phyloP scores from a whole-genome alignment of 371 early-diverging fungal genomes.

The Parasitella parasitica region DNA sequence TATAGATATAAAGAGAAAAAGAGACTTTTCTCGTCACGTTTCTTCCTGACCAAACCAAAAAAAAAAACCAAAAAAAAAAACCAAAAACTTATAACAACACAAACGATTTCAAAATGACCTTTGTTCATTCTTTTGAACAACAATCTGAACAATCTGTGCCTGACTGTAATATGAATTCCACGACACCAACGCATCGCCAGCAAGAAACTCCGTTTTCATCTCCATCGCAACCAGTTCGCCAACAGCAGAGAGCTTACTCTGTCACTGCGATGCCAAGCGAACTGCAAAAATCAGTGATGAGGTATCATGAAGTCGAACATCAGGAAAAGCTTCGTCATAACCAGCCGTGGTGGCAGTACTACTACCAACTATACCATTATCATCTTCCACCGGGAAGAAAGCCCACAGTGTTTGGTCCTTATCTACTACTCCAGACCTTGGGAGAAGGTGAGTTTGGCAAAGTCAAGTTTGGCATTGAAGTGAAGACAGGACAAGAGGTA shows the following conservation, averaged over 20 bases:
- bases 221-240: background rate
- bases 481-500: constrained; percentile 93
- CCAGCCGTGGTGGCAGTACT: constrained; percentile 51
- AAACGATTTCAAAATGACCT: constrained; percentile 16
- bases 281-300: constrained; percentile 23
- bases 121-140: constrained; percentile 24
- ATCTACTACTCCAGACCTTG: constrained; percentile 90
- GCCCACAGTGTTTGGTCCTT: constrained; percentile 87
- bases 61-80: constrained; percentile 9
- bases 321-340: constrained; percentile 29
- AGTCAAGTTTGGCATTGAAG: constrained; percentile 95
- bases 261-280: constrained; percentile 48
- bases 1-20: background rate
- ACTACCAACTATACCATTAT: constrained; percentile 45
- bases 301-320: constrained; percentile 33
- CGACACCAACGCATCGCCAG: background rate
- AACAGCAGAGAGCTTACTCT: constrained; percentile 44
- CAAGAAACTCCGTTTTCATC: constrained; percentile 21
- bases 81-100: too few relatives aligned
- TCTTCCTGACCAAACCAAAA: background rate
- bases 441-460: constrained; percentile 99
- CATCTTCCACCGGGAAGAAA: constrained; percentile 49
- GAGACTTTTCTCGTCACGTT: constrained; percentile 2
- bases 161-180: background rate
- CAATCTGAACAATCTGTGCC: background rate